A percentile compares a stretch with the other conserved stretches of the same genome.
Conservation (phyloP, 1,139 yeast genomes). For the Candida tropicalis region DNA sequence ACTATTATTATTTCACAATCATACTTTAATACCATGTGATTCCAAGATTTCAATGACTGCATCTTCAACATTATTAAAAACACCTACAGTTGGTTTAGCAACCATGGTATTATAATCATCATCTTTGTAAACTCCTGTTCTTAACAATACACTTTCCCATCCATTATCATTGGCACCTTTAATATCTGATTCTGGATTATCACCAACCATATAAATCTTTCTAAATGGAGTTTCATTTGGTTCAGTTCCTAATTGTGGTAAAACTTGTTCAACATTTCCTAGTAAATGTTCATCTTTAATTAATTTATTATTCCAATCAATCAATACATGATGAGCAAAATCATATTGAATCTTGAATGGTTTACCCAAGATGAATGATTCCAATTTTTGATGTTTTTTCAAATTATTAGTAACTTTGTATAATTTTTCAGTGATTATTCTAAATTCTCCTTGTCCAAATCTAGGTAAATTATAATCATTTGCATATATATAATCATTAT, state of each 20-base stretch:
- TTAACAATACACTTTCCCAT: slow-evolving; percentile 82
- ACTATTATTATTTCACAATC: no score
- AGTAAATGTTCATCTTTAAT: slow-evolving; percentile 17
- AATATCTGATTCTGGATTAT: slow-evolving; percentile 92
- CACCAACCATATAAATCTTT: slow-evolving; percentile 90
- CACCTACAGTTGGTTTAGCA: slow-evolving; percentile 51
- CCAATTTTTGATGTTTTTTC: slow-evolving; percentile 39
- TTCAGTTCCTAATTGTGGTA: slow-evolving; percentile 40
- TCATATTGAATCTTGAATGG: slow-evolving; percentile 82
- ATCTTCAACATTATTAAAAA: slow-evolving; percentile 49
- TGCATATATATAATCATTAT: slow-evolving; percentile 90
- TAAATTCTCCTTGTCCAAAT: slow-evolving; percentile 91
- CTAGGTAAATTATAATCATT: slow-evolving; percentile 79
- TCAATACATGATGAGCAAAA: slow-evolving; percentile 74
- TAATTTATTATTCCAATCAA: slow-evolving; percentile 55
- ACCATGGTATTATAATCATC: slow-evolving; percentile 51
- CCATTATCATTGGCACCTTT: slow-evolving; percentile 85
- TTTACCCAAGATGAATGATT: slow-evolving; percentile 75
- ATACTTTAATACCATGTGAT: slow-evolving; percentile 16
- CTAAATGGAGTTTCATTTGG: slow-evolving; percentile 49
- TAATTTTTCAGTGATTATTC: slow-evolving; percentile 63
- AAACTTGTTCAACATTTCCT: slow-evolving; percentile 22
- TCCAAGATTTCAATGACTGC: slow-evolving; percentile 41
- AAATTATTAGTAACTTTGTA: slow-evolving; percentile 60
- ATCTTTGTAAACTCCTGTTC: slow-evolving; percentile 85